Evolutionary conservation across 2,329 filamentous ascomycete species (phyloP).

Genomic region (Colletotrichum melonis): DNA sequence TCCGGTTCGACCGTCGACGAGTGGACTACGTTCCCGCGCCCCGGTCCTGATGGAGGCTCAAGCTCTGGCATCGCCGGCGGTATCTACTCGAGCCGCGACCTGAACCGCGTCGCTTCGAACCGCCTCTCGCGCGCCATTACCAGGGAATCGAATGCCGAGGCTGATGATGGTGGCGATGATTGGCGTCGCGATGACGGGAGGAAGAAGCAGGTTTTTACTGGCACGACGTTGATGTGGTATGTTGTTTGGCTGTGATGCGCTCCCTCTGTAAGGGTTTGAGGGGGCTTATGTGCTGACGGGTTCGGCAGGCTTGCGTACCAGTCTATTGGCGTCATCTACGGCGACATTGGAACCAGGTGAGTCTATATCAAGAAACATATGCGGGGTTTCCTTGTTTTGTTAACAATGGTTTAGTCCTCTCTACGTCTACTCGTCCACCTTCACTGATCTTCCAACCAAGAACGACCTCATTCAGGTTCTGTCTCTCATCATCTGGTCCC

Average conservation of each 20-base stretch:
- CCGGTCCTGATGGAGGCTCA: constrained; percentile 33
- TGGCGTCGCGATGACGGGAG: constrained; percentile 46
- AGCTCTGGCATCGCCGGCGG: constrained; percentile 30
- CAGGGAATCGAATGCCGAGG: constrained; percentile 40
- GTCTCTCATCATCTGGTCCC: constrained; percentile 76
- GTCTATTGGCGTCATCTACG: constrained; percentile 75
- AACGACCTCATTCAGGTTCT: constrained; percentile 72
- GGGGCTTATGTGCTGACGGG: not conserved
- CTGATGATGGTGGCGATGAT: constrained; percentile 43
- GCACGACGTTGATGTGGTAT: constrained; percentile 48
- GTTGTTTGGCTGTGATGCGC: not conserved
- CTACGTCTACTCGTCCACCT: constrained; percentile 78
- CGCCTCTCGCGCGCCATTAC: constrained; percentile 39
- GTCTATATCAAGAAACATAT: not conserved
- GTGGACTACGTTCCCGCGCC: constrained; percentile 11
- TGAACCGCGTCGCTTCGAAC: constrained; percentile 34
- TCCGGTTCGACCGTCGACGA: constrained; percentile 29
- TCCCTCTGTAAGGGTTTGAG: fast-evolving
- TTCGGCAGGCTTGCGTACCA: constrained; percentile 68
- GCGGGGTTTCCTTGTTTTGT: not conserved
- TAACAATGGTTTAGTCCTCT: constrained; percentile 61
- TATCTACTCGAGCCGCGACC: constrained; percentile 38
- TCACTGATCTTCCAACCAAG: constrained; percentile 64
- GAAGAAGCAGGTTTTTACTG: constrained; percentile 50
- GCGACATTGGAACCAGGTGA: constrained; percentile 68